phyloP scores from a whole-genome alignment of 441 rosid genomes.

The Gossypium lobatum region DNA sequence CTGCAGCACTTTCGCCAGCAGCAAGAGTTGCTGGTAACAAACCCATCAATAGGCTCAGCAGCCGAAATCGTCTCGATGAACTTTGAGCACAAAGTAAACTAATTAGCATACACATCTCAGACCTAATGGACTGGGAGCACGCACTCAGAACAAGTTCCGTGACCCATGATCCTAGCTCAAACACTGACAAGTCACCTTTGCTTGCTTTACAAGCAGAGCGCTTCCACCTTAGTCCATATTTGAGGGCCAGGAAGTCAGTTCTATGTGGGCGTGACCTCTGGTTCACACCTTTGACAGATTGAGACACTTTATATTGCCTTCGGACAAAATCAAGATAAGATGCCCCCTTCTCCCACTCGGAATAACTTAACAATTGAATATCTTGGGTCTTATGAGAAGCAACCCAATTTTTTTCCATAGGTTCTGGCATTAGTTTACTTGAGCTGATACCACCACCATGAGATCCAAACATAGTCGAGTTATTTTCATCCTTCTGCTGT shows the following conservation, averaged over 20 bases:
- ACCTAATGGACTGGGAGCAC: conserved; percentile 97
- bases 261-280: conserved; percentile 81
- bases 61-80: conserved; percentile 74
- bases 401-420: conserved; percentile 64
- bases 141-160: conserved; percentile 98
- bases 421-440: conserved; percentile 45
- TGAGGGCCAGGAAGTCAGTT: conserved; percentile 83
- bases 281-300: conserved; percentile 59
- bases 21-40: conserved; percentile 88
- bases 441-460: conserved; percentile 31
- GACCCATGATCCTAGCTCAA: conserved; percentile 99
- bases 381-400: conserved; percentile 70
- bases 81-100: conserved; percentile 89
- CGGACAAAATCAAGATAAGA: conserved; percentile 99
- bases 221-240: conserved; percentile 96
- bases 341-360: conserved; percentile 99
- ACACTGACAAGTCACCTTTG: conserved; percentile 69
- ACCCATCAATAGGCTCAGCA: conserved; percentile 84
- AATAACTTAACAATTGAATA: conserved; percentile 86
- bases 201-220: conserved; percentile 54
- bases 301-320: conserved; percentile 96
- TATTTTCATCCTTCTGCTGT: conserved; percentile 71
- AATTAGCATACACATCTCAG: conserved; percentile 98
- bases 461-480: conserved; percentile 36
- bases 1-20: conserved; percentile 98